phyloP scores from a whole-genome alignment of 192 early-diverging fungal species.

The Linnemannia hyalina region DNA sequence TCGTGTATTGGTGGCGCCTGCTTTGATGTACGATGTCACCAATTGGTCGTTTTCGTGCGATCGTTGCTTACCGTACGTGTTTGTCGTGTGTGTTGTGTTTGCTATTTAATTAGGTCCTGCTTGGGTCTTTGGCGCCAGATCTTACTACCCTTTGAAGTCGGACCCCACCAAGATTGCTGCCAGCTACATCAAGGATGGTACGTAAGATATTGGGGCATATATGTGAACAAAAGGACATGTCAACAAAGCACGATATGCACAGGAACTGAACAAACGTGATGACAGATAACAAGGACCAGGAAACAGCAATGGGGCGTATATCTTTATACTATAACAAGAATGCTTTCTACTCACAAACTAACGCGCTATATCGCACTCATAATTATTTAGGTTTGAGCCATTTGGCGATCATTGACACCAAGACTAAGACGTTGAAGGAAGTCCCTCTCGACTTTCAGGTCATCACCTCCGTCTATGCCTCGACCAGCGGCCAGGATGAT shows the following conservation, averaged over 20 bases:
- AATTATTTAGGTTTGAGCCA: slow-evolving; percentile 14
- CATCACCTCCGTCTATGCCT: slow-evolving; percentile 29
- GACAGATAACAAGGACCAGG: neutral
- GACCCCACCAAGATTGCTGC: slow-evolving; percentile 56
- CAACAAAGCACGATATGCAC: neutral
- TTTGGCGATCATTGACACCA: slow-evolving; percentile 37
- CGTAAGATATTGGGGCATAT: neutral
- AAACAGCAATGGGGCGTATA: neutral
- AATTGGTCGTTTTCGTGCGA: no score
- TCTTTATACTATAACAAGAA: no score
- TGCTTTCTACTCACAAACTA: no score
- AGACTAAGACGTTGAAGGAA: slow-evolving; percentile 37
- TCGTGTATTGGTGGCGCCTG: no score
- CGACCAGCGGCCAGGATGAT: slow-evolving; percentile 36
- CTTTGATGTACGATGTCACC: no score
- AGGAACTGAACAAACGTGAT: no score
- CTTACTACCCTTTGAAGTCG: slow-evolving; percentile 49
- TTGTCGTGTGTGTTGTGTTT: no score
- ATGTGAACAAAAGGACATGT: neutral
- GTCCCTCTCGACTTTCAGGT: slow-evolving; percentile 41
- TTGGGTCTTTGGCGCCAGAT: slow-evolving; percentile 39
- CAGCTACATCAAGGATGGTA: slow-evolving; percentile 49
- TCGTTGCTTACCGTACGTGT: no score
- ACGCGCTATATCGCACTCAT: neutral
- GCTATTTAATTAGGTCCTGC: slow-evolving; percentile 21